phyloP scores from a whole-genome alignment of 495 filamentous ascomycete species.

The Tuber microsphaerosporum region DNA sequence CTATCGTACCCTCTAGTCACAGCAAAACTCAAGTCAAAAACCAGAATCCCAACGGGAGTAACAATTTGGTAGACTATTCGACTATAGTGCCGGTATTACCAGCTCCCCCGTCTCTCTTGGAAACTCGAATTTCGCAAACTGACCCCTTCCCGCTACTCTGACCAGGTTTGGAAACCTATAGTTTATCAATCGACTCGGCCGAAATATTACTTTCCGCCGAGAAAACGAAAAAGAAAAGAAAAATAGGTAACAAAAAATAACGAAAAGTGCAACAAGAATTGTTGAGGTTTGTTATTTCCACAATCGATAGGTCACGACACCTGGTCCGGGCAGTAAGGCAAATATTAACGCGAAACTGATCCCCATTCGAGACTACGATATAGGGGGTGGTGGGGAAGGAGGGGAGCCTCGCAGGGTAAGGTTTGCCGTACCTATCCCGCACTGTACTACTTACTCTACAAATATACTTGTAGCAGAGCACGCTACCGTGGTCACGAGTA shows the following conservation, averaged over 20 bases:
- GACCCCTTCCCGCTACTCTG: not conserved
- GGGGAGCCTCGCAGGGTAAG: not conserved
- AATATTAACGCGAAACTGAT: not conserved
- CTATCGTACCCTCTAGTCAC: not conserved
- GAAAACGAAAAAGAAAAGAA: not conserved
- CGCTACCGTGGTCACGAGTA: not conserved
- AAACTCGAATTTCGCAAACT: not conserved
- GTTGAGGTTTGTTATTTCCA: not conserved
- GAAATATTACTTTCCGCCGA: not conserved
- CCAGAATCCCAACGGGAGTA: not conserved
- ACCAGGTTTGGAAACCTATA: not conserved
- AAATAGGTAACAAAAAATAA: not conserved
- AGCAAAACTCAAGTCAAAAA: not conserved
- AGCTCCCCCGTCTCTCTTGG: not conserved
- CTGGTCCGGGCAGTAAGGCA: not conserved
- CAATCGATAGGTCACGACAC: slow-evolving; percentile 1
- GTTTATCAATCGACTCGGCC: not conserved
- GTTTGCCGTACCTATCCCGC: not conserved
- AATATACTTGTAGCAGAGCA: too few relatives aligned
- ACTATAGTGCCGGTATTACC: not conserved
- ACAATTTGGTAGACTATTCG: not conserved
- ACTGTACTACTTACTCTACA: not conserved
- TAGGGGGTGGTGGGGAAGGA: not conserved
- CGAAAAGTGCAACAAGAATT: not conserved
- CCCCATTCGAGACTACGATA: not conserved